A percentile compares a stretch with the other conserved stretches of the same genome.
phyloP scores from a whole-genome alignment of 495 filamentous ascomycete species.

The Letharia lupina region DNA sequence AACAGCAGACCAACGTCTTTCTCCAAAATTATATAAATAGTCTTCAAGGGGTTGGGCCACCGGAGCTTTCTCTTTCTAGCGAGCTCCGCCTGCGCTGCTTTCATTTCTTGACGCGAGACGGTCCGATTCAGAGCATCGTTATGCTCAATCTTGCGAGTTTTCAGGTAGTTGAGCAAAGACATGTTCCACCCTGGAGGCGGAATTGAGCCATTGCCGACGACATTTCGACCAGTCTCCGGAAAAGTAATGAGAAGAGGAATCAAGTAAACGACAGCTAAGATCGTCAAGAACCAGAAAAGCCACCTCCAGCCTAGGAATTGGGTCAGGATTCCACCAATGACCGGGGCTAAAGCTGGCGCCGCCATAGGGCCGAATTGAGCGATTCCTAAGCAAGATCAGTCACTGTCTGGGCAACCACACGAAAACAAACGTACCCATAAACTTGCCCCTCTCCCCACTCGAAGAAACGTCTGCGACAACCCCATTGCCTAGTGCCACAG shows the following conservation, averaged over 20 bases:
- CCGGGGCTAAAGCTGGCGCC: constrained; percentile 40
- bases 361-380: constrained; percentile 23
- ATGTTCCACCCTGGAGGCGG: constrained; percentile 29
- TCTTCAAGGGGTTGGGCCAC: constrained; percentile 59
- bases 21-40: constrained; percentile 51
- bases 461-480: constrained; percentile 34
- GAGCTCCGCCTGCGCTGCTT: constrained; percentile 26
- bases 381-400: constrained; percentile 7
- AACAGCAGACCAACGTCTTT: constrained; percentile 57
- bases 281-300: constrained; percentile 51
- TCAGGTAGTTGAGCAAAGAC: constrained; percentile 36
- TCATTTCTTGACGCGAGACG: constrained; percentile 25
- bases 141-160: constrained; percentile 22
- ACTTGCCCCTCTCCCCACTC: constrained; percentile 30
- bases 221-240: constrained; percentile 46
- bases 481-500: constrained; percentile 26
- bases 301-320: constrained; percentile 46
- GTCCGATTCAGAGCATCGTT: constrained; percentile 21
- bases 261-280: constrained; percentile 40
- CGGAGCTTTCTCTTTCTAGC: constrained; percentile 40
- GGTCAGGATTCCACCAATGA: constrained; percentile 47
- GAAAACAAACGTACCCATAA: constrained; percentile 30
- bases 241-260: constrained; percentile 35
- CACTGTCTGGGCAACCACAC: not conserved
- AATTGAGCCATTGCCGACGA: constrained; percentile 45